These are phyloP conservation scores for Begonia peltatifolia DNA, from an alignment of 306 rosid genomes.

Conservation along the genomic window DNA sequence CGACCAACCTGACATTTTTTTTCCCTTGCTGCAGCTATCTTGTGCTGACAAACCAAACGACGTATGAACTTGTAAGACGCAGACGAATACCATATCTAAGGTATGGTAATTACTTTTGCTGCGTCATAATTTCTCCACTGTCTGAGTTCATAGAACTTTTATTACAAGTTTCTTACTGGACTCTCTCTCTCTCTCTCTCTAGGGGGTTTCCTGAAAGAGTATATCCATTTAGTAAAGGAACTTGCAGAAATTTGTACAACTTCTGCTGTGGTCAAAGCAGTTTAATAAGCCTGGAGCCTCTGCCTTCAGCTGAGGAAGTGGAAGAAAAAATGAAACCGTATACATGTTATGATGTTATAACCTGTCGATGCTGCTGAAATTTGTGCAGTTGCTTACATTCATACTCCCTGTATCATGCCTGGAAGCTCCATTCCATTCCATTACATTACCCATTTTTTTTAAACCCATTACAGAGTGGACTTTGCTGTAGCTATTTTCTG, in stretches of 20 bases:
- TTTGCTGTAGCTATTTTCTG: too few species aligned
- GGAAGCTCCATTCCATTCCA: too few species aligned
- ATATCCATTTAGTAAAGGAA: slow-evolving; percentile 82
- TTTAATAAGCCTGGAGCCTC: slow-evolving; percentile 29
- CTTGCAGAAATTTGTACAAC: slow-evolving; percentile 46
- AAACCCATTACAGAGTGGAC: too few species aligned
- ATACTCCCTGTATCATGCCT: too few species aligned
- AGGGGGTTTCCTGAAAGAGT: slow-evolving; percentile 79
- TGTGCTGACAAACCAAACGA: slow-evolving; percentile 83
- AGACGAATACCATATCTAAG: slow-evolving; percentile 83
- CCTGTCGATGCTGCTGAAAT: slow-evolving; percentile 77
- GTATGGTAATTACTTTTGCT: slow-evolving; percentile 20
- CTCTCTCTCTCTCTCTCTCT: slow-evolving; percentile 12
- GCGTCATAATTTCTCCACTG: too few species aligned
- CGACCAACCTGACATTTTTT: too few species aligned
- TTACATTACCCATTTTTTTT: too few species aligned
- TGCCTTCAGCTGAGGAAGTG: slow-evolving; percentile 47
- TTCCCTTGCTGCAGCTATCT: slow-evolving; percentile 52
- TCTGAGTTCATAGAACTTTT: too few species aligned
- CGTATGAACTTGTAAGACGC: slow-evolving; percentile 86
- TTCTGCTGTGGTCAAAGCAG: slow-evolving; percentile 52
- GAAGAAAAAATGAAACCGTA: slow-evolving; percentile 61
- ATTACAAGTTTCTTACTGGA: too few species aligned
- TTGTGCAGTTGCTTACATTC: too few species aligned
- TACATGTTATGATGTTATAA: slow-evolving; percentile 41